Evolutionary conservation across 179 eudicot genomes (phyloP).

Genomic region (Beta corolliflora): DNA sequence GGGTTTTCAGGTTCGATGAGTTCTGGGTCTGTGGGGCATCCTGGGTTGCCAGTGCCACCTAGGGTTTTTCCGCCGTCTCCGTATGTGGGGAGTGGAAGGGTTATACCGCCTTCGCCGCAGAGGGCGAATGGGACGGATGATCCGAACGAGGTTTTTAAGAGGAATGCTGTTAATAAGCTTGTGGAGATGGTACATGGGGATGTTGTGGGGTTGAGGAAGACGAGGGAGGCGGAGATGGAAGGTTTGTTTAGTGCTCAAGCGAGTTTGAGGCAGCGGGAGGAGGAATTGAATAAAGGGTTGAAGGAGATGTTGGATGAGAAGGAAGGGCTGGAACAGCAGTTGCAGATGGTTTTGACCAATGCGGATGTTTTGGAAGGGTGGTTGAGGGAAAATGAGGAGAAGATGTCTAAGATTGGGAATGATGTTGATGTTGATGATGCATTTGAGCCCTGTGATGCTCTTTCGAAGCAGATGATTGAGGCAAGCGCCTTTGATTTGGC

Average conservation of each 20-base stretch:
- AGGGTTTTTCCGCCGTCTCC: constrained; percentile 57
- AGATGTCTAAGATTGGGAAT: constrained; percentile 33
- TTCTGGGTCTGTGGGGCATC: constrained; percentile 33
- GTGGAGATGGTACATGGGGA: constrained; percentile 71
- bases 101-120: constrained; percentile 37
- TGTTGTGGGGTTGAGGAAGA: constrained; percentile 64
- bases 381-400: constrained; percentile 76
- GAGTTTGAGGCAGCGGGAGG: constrained; percentile 59
- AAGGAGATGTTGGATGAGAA: constrained; percentile 79
- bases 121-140: constrained; percentile 42
- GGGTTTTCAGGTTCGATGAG: constrained; percentile 12
- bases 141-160: constrained; percentile 66
- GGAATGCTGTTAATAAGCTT: constrained; percentile 67
- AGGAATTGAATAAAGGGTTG: constrained; percentile 52
- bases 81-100: constrained; percentile 43
- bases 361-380: constrained; percentile 64
- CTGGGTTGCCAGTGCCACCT: constrained; percentile 24
- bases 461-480: constrained; percentile 84
- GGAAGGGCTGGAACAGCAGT: constrained; percentile 77
- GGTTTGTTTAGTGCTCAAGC: constrained; percentile 66
- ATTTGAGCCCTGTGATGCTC: constrained; percentile 61
- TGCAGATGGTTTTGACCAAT: constrained; percentile 77
- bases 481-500: constrained; percentile 76
- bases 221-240: constrained; percentile 79
- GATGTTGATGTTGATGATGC: constrained; percentile 58